Base-by-base conservation (phyloP, 768 basidiomycete genomes). In the Rhodotorula graminis region DNA sequence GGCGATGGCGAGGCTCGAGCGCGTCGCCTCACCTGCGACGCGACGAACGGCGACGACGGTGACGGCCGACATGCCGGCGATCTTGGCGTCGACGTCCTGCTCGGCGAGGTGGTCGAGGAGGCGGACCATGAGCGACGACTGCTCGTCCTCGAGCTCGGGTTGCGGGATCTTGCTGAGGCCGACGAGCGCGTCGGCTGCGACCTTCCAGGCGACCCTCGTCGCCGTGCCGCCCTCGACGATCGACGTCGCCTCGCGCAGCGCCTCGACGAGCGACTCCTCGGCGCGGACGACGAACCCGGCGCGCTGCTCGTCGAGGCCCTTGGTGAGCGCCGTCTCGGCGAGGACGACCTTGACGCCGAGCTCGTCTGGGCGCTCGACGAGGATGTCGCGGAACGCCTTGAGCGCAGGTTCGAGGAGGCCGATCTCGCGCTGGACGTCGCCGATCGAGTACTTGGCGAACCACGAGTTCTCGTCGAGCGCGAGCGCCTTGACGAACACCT, bases 401-500 rank as follows among this genome's bases (percentile, higher is more conserved):
- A 96, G 88, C 3, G 96, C 90, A n/a, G 90, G 87, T 47, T 85
- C 83, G 76, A 87, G 89, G 60, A 88, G 84, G 3, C 91, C 89
- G 69, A 90, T 87, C 73, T 91, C 88, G 42, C 86, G 85, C 73
- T 91, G 88, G 44, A 93, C 90, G 53, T 93, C 89, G 10, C 88
- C 95, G 58, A 92, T 89, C 79, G 93, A 84, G 82, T 89, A 97
- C 8, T 83, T 81, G 77, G 88, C 90, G 73, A 90, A 83, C 95
- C 95, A 98, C 73, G 92, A 89, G 19, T 85, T 81, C 0, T 90
- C 87, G 31, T 87, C 83, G 69, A 96, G 84, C 71, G 89, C 87
- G 23, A 86, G 85, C 0, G 92, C 92, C 60, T 85, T 88, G 16
- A 84, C 82, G 29, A 98, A 86, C 0, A 94, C 90, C 80, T 95